Evolutionary conservation across 306 rosid species (phyloP).

Genomic region (Cucumis melo): DNA sequence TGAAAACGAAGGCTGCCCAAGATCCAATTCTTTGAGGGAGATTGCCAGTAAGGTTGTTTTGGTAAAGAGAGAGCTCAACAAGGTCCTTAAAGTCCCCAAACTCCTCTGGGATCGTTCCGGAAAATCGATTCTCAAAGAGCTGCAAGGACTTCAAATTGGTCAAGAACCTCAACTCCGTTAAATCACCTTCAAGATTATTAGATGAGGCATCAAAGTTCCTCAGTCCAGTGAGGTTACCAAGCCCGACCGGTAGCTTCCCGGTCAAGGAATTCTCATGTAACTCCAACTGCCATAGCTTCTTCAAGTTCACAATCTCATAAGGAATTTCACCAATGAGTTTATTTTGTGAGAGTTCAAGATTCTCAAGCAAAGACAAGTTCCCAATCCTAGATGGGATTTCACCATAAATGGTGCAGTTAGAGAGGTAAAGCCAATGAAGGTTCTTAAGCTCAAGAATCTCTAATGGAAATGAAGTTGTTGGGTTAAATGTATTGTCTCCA

Average conservation of each 20-base stretch:
- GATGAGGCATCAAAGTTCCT: constrained; percentile 35
- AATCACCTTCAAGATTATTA: constrained; percentile 56
- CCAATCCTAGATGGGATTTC: constrained; percentile 50
- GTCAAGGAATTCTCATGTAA: constrained; percentile 37
- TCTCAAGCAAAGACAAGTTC: constrained; percentile 43
- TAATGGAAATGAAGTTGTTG: constrained; percentile 29
- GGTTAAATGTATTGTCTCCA: constrained; percentile 48
- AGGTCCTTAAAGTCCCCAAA: constrained; percentile 47
- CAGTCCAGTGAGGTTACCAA: constrained; percentile 57
- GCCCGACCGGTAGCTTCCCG: constrained; percentile 48
- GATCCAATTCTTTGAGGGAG: constrained; percentile 77
- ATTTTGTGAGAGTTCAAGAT: constrained; percentile 62
- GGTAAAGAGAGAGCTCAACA: constrained; percentile 34
- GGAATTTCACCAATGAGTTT: constrained; percentile 50
- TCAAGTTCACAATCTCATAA: constrained; percentile 35
- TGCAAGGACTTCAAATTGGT: constrained; percentile 40
- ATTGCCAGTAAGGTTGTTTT: constrained; percentile 44
- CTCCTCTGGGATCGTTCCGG: constrained; percentile 56
- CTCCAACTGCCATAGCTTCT: constrained; percentile 47
- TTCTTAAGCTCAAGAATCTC: constrained; percentile 49
- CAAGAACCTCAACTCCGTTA: constrained; percentile 46
- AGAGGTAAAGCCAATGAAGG: constrained; percentile 62
- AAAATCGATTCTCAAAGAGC: constrained; percentile 38
- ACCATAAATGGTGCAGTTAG: constrained; percentile 57
- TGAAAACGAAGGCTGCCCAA: constrained; percentile 24